Base-by-base conservation (phyloP, 2,329 filamentous ascomycete genomes). In the Aspergillus jensenii region DNA sequence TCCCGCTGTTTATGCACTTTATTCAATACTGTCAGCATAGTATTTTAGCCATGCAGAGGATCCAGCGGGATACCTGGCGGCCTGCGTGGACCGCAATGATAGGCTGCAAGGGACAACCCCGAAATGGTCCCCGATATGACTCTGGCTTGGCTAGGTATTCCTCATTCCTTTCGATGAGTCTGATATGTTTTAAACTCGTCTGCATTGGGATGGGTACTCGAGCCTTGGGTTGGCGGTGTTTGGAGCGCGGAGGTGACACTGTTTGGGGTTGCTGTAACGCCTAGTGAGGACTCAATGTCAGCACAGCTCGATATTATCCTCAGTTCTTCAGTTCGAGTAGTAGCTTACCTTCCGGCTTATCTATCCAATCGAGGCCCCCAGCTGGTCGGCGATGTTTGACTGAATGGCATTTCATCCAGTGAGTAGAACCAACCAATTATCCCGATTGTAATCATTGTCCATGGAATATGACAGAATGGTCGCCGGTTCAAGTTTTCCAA, bases 41-140 rank as follows among this genome's bases (percentile, higher is more conserved):
- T n/a, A 9, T 6, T 25, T 12, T 8, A 43, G 21, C 9, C 39
- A 52, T 15, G 8, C 39, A 19, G n/a, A 12, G n/a, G 9, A 52
- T 9, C 19, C 17, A 35, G 15, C 5, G 6, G 6, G 25, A 31
- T 46, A 4, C 15, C 23, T 15, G 27, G n/a, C 44, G 6, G 15
- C 17, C n/a, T 47, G 46, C 27, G n/a, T 19, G 17, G 31, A 14
- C 21, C 21, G 17, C 27, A 4, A 25, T 23, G 33, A n/a, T 25
- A 9, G 21, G 33, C 19, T 21, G 48, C 23, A 37, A 3, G 17
- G 23, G 37, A 31, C 46, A 12, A 49, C 19, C 48, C 48, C 35
- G 48, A 58, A 35, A 55, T 59, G 56, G 56, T 59, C 56, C 56
- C 56, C 52, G 56, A 54, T n/a, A n/a, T 23, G 33, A 39, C 19